Base-by-base conservation (phyloP, 2,329 filamentous ascomycete species). In the Arthrobotrys iridis region DNA sequence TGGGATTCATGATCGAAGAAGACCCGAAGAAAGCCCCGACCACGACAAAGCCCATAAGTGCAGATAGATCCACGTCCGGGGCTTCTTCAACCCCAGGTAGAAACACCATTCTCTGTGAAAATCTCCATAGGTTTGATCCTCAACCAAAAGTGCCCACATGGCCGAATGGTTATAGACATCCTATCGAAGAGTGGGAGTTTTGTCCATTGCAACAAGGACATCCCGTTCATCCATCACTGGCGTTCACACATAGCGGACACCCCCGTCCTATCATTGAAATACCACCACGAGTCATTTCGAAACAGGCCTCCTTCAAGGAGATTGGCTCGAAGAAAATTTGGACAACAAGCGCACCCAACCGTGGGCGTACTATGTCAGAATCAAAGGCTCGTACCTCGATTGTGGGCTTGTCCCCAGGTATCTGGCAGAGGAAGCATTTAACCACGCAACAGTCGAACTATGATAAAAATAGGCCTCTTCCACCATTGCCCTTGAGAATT, bases 101-200 rank as follows among this genome's bases (percentile, higher is more conserved):
- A 22, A 30, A 55, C 30, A 37, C 50, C 8, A 22, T 30, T 0
- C 24, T 55, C 18, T 55, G 50, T 20, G 50, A 55, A 20, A 55
- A 37, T 30, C 37, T 55, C n/a, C 37, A 55, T 20, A 55, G 37
- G 15, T 55, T 55, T n/a, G 50, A 55, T 20, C 30, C 37, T n/a
- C 50, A 55, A 5, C 30, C 41, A 6, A 63, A 55, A 11, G 30
- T 66, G 40, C 50, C 68, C n/a, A 66, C 70, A 40, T 66, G 70
- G 62, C 62, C 70, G 6, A 46, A 57, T n/a, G 70, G 70, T 10
- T 67, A 66, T n/a, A 66, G 58, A 13, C 70, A 74, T 18, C 70
- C 70, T 6, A 62, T 66, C n/a, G 40, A 63, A 10, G 70, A 74
- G 48, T 74, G 70, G 70, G 60, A 74, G 24, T 74, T 74, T 41